phyloP scores from a whole-genome alignment of 148 eudicot species.

The Fallopia convolvulus region DNA sequence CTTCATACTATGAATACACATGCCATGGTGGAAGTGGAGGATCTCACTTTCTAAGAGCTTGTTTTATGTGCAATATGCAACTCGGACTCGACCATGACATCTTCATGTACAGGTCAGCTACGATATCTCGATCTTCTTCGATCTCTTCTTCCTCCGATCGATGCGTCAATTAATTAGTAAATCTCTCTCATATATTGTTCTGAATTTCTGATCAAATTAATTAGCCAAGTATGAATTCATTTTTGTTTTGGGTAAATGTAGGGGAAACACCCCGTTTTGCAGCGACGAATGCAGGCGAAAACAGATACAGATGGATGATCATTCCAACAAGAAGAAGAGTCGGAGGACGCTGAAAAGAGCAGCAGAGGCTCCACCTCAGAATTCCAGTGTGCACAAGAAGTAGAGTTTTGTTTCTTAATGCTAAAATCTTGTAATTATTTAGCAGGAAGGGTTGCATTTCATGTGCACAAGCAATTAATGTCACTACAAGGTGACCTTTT shows the following conservation, averaged over 20 bases:
- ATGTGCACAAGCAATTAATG: not conserved
- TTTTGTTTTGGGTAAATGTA: conserved; percentile 5
- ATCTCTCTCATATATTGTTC: not conserved
- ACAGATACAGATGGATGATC: conserved; percentile 35
- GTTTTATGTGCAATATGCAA: conserved; percentile 14
- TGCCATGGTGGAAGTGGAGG: not conserved
- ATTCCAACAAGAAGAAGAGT: conserved; percentile 22
- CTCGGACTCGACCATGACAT: conserved; percentile 36
- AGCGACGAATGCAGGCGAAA: conserved; percentile 46
- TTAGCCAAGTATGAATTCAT: too few species aligned
- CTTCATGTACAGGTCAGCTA: conserved; percentile 49
- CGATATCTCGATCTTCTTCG: not conserved
- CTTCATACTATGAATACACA: not conserved
- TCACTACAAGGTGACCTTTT: too few species aligned
- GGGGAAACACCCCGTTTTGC: conserved; percentile 56
- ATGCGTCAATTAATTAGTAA: not conserved
- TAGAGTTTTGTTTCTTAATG: not conserved
- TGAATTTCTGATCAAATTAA: not conserved
- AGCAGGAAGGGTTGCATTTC: not conserved
- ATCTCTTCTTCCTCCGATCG: not conserved
- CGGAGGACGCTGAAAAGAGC: not conserved
- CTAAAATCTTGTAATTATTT: not conserved
- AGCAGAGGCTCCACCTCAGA: not conserved
- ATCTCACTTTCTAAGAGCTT: not conserved
- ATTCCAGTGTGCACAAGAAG: not conserved